Evolutionary conservation across 169 alveolate genomes (phyloP), one percentile per base, ranked within the genome.

Genomic region (Babesia bigemina): DNA sequence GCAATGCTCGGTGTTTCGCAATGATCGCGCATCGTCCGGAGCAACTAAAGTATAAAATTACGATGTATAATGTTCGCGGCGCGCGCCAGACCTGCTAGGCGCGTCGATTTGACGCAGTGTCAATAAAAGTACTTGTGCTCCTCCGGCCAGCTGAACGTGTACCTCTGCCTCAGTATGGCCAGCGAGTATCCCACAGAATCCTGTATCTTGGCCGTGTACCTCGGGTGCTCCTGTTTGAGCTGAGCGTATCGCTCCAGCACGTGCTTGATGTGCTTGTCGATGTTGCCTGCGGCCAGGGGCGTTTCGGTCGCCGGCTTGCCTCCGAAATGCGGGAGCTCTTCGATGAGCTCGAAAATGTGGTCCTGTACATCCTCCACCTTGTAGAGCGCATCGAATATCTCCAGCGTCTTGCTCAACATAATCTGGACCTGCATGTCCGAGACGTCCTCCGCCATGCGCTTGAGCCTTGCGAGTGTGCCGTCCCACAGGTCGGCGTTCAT

Each of bases 91-190:
- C 8, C 33, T 14, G 33, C 39, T 10, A 28, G 16, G 28, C 33
- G 59, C 39, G 28, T 7, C 0, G 33, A 24, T 11, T 44, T 48
- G 53, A 67, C 50, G 24, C 33, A 50, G 65, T 42, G 50, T 52
- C 60, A 81, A 57, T 81, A 81, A 63, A 81, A 71, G 67, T 81
- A 72, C 57, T 53, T 72, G 73, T 72, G 85, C 53, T 81, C 88
- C 67, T 81, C 85, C 3, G 88, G 88, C 85, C 88, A 81, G 72
- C 39, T 52, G 79, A 81, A 81, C 16, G 85, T 73, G 60, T 72
- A 72, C 53, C 85, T 9, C 62, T 81, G 88, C 44, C 88, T 42
- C 48, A 81, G 59, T 12, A 58, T n/a, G 9, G 81, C 88, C 36
- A 81, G 71, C 19, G 88, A 45, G 59, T 81, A 73, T 0, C 88